These are phyloP conservation scores for Penicillium macrosclerotiorum DNA, from an alignment of 495 filamentous ascomycete genomes.

Conservation along the genomic window DNA sequence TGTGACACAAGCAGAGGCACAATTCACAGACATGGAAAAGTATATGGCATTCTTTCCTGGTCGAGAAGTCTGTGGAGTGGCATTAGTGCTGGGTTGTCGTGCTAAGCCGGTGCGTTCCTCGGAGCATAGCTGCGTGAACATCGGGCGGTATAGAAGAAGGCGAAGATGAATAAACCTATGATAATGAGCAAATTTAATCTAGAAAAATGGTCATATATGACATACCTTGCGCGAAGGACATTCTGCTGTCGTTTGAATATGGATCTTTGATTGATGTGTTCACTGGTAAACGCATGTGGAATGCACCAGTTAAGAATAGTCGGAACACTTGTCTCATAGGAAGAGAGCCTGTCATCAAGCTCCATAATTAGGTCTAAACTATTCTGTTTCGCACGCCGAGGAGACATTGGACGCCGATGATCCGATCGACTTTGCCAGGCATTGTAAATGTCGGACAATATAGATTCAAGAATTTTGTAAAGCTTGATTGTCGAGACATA, in stretches of 20 bases:
- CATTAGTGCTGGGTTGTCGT: constrained; percentile 6
- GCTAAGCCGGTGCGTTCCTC: constrained; percentile 21
- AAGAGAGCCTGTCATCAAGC: constrained; percentile 37
- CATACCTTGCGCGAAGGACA: constrained; percentile 39
- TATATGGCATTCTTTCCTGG: constrained; percentile 30
- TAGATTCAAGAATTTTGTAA: constrained; percentile 41
- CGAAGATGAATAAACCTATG: constrained; percentile 43
- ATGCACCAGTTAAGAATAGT: constrained; percentile 37
- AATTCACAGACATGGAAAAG: constrained; percentile 34
- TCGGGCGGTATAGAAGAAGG: constrained; percentile 46
- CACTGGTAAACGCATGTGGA: constrained; percentile 1
- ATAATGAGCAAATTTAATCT: background rate
- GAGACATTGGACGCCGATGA: constrained; percentile 8
- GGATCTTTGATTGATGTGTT: constrained; percentile 5
- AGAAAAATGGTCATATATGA: background rate
- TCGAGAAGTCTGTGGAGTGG: background rate
- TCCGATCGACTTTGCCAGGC: constrained; percentile 29
- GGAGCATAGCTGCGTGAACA: constrained; percentile 44
- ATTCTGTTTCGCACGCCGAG: constrained; percentile 13
- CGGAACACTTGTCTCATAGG: constrained; percentile 34
- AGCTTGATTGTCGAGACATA: constrained; percentile 41
- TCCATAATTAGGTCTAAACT: constrained; percentile 41
- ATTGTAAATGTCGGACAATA: constrained; percentile 44
- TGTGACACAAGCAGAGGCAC: constrained; percentile 36
- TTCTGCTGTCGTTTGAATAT: constrained; percentile 39